Evolutionary conservation across 2,329 filamentous ascomycete genomes (phyloP).

Genomic region (Verticillium zaregamsianum): DNA sequence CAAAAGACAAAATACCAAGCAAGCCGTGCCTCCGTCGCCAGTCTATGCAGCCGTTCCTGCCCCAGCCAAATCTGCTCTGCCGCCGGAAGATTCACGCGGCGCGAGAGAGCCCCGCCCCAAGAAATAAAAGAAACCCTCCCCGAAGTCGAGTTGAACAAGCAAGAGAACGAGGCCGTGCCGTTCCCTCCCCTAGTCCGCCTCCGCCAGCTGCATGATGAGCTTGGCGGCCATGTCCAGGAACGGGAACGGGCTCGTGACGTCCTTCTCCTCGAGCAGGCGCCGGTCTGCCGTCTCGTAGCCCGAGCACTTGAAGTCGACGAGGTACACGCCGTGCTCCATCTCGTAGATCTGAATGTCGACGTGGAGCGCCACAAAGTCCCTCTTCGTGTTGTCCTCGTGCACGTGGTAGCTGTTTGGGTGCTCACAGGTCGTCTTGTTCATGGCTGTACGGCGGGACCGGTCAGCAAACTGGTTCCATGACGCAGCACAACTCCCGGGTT

Average conservation of each 20-base stretch:
- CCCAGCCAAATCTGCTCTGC: not conserved
- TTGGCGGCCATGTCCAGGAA: conserved; percentile 91
- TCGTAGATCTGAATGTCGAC: conserved; percentile 95
- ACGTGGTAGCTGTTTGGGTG: conserved; percentile 33
- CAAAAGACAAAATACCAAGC: not conserved
- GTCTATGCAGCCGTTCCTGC: not conserved
- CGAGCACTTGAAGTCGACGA: conserved; percentile 98
- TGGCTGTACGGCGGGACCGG: conserved; percentile 16
- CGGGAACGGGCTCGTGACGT: conserved; percentile 90
- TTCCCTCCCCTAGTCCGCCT: conserved; percentile 54
- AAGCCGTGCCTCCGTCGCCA: not conserved
- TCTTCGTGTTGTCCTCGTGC: conserved; percentile 34
- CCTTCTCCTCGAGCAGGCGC: conserved; percentile 80
- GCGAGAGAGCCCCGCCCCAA: not conserved
- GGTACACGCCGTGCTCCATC: conserved; percentile 86
- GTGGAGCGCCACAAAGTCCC: conserved; percentile 81
- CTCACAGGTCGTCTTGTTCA: conserved; percentile 11
- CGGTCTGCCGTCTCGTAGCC: conserved; percentile 84
- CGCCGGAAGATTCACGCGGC: not conserved
- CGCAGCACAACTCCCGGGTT: conserved; percentile 29
- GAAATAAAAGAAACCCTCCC: not conserved
- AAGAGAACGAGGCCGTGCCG: not conserved
- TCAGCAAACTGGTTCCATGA: conserved; percentile 2
- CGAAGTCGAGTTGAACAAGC: not conserved
- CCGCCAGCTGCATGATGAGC: conserved; percentile 88